Percentiles rank a stretch among this genome's conserved stretches.
These are phyloP conservation scores for Leucosporidium creatinivorum DNA, from an alignment of 768 basidiomycete genomes.

Conservation along the genomic window DNA sequence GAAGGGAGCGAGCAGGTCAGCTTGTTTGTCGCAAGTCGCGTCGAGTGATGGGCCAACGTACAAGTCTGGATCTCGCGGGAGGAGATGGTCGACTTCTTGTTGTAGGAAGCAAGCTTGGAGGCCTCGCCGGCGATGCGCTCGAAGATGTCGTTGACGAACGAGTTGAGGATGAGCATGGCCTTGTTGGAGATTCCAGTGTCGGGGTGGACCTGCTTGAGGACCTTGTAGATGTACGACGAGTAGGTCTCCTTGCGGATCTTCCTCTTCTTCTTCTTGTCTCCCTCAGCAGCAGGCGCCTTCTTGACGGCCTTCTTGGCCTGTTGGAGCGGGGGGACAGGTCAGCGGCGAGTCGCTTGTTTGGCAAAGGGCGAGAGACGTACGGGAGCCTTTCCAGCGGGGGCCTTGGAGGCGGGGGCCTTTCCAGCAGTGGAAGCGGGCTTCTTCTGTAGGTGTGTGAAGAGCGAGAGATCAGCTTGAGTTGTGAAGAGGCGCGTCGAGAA, in stretches of 20 bases:
- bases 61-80: slow-evolving; percentile 92
- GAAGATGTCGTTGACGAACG: slow-evolving; percentile 37
- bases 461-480: no score
- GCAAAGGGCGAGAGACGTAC: no score
- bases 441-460: not conserved
- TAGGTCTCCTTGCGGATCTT: slow-evolving; percentile 87
- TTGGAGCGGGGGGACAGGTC: slow-evolving; percentile 25
- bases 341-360: no score
- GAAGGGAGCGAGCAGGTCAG: no score
- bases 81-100: slow-evolving; percentile 97
- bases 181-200: slow-evolving; percentile 97
- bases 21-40: no score
- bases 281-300: slow-evolving; percentile 24
- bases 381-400: slow-evolving; percentile 27
- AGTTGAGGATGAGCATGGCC: slow-evolving; percentile 33
- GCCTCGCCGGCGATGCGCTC: slow-evolving; percentile 48
- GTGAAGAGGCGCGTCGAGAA: no score
- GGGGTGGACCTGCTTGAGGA: slow-evolving; percentile 67
- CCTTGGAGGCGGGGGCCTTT: slow-evolving; percentile 47
- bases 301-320: slow-evolving; percentile 35
- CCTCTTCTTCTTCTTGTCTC: slow-evolving; percentile 50
- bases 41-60: no score
- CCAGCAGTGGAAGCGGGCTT: slow-evolving; percentile 27
- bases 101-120: slow-evolving; percentile 80
- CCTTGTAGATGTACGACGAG: slow-evolving; percentile 71